These are phyloP conservation scores for Corymbia citriodora DNA, from an alignment of 441 rosid species.

Conservation along the genomic window DNA sequence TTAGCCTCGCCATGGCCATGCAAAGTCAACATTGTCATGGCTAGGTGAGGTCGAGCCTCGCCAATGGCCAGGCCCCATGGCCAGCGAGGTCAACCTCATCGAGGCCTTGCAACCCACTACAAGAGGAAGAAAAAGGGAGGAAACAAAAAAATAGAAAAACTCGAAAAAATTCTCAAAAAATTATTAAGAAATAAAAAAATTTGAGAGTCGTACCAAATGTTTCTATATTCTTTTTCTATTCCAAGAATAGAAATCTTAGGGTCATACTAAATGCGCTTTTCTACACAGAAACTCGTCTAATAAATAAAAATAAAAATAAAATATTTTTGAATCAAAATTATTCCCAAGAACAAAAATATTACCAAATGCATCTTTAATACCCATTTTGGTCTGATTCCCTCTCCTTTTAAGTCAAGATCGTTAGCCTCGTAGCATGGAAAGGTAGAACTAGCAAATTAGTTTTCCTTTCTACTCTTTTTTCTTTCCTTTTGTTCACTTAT, in stretches of 20 bases:
- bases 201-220: background rate
- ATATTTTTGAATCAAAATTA: no score
- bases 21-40: no score
- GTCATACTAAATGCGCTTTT: background rate
- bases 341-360: no score
- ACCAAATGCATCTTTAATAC: background rate
- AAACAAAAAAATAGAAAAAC: no score
- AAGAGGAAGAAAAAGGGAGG: background rate
- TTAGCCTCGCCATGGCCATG: background rate
- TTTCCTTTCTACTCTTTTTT: background rate
- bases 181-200: no score
- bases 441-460: background rate
- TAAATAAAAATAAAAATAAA: no score
- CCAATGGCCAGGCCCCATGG: background rate
- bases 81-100: background rate
- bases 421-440: background rate
- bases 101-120: background rate
- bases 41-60: background rate
- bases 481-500: no score
- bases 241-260: background rate
- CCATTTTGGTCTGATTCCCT: background rate
- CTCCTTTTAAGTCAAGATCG: background rate
- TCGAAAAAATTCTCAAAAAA: background rate
- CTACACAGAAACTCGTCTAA: accelerated
- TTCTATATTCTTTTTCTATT: no score